Base-by-base conservation (phyloP, 192 early-diverging fungal genomes). In the Rhizophagus clarus region DNA sequence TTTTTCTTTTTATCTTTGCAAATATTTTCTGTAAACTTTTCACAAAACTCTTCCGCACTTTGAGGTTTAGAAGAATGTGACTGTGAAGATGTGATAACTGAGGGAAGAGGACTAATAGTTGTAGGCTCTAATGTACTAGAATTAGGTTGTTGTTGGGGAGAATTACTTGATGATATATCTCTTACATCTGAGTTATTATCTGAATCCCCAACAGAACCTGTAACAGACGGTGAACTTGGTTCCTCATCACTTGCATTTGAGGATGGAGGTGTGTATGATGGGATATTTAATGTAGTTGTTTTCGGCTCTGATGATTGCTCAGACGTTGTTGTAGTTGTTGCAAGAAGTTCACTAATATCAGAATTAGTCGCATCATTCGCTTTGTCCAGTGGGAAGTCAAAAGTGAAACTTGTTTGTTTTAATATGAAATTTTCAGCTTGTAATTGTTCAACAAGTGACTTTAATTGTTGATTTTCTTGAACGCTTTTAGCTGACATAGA, bases 381-480 rank as follows among this genome's bases (percentile, higher is more conserved):
- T 61, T 88, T 88, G 4, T 80, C 61, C 20, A 88, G 82, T 17
- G 89, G 81, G 14, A 88, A 85, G 28, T 88, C 86, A 62, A 90
- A 90, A 9, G 89, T 85, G 61, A 85, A 86, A 9, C 75, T 78
- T 14, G 88, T 84, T 60, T 87, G 88, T 80, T 87, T 87, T 64
- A 90, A 82, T 63, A 86, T 82, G 80, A 86, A 87, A 67, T 89
- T 88, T 66, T 90, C 89, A 1, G 85, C 81, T 79, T 88, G 86
- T 72, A 90, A 82, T 49, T 84, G 82, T 77, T 87, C 81, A 26
- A 88, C 84, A 32, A 84, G 81, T 17, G 81, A 64, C 63, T 88
- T 88, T n/a, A 90, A 79, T 61, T 82, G 79, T 69, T 80, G 61
- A 76, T 90, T 90, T 45, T 90, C 89, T 40, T 85, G 81, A 1